Conservation (phyloP, 192 early-diverging fungal species). For the Phycomyces nitens region DNA sequence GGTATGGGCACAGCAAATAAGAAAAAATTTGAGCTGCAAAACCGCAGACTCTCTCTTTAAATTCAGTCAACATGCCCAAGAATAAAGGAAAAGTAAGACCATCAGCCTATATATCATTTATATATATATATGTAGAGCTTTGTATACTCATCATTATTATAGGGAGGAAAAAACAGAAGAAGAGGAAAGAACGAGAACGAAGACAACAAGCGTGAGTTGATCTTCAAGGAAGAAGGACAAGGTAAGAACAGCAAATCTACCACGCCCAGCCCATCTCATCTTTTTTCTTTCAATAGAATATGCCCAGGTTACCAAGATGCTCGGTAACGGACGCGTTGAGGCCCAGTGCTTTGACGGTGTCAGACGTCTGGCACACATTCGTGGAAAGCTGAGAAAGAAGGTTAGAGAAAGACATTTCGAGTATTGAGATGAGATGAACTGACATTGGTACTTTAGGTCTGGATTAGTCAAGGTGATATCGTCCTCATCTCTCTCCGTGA, state of each 20-base stretch:
- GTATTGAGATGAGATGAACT: conserved; percentile 68
- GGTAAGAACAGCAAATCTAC: conserved; percentile 31
- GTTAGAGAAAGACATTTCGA: conserved; percentile 91
- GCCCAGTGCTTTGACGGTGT: conserved; percentile 85
- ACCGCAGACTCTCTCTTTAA: conserved; percentile 2
- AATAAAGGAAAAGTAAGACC: conserved; percentile 92
- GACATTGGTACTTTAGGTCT: conserved; percentile 50
- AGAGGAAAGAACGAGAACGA: conserved; percentile 98
- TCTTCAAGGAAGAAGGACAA: conserved; percentile 97
- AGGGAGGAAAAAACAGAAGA: conserved; percentile 85
- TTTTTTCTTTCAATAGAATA: conserved; percentile 61
- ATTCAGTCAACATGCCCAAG: conserved; percentile 68
- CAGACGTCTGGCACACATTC: conserved; percentile 92
- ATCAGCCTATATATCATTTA: neutral
- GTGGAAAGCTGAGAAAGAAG: conserved; percentile 98
- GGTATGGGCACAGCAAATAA: neutral
- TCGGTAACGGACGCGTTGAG: conserved; percentile 94
- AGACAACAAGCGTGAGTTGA: conserved; percentile 91
- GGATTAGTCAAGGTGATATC: conserved; percentile 92
- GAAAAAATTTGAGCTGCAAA: conserved; percentile 15
- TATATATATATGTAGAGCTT: neutral
- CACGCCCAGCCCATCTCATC: neutral
- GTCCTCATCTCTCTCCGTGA: conserved; percentile 88
- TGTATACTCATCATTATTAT: neutral
- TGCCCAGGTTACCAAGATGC: conserved; percentile 89